Percentiles rank a stretch among this genome's conserved stretches.
Evolutionary conservation across 2,329 filamentous ascomycete species (phyloP).

Genomic region (Colletotrichum orchidophilum): DNA sequence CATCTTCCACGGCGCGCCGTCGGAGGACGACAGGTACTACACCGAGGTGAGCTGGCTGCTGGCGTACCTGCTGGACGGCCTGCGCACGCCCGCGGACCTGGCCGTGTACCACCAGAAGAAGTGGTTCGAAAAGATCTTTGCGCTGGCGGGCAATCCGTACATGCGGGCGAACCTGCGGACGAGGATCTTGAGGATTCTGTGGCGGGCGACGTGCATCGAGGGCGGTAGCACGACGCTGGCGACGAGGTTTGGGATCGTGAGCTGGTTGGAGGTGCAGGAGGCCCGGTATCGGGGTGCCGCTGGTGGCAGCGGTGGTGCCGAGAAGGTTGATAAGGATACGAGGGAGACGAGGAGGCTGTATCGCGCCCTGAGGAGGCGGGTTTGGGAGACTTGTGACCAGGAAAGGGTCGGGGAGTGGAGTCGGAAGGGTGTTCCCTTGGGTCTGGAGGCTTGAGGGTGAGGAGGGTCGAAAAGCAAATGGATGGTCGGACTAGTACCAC

Average conservation of each 20-base stretch:
- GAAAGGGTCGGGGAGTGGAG: conserved; percentile 76
- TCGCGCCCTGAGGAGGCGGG: conserved; percentile 62
- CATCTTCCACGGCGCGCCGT: conserved; percentile 71
- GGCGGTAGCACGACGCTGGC: conserved; percentile 83
- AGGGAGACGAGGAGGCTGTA: conserved; percentile 59
- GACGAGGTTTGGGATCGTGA: conserved; percentile 78
- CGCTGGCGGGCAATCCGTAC: conserved; percentile 73
- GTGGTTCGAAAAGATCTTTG: conserved; percentile 80
- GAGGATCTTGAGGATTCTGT: conserved; percentile 69
- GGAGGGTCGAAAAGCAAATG: not conserved
- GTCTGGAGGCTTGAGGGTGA: conserved; percentile 11
- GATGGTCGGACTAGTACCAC: not conserved
- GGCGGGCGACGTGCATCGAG: conserved; percentile 72
- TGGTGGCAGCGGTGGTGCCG: not conserved
- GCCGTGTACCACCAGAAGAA: conserved; percentile 67
- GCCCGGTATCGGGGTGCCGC: conserved; percentile 47
- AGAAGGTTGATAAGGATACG: not conserved
- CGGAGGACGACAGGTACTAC: conserved; percentile 77
- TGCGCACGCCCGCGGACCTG: conserved; percentile 69
- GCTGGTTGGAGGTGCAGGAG: conserved; percentile 75
- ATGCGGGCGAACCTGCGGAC: conserved; percentile 67
- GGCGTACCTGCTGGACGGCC: conserved; percentile 72
- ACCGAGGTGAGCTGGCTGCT: conserved; percentile 80
- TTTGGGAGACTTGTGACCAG: conserved; percentile 74
- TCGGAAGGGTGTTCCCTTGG: conserved; percentile 50